These are phyloP conservation scores for Helotiales sp. DNA, from an alignment of 2,329 filamentous ascomycete species.

Conservation along the genomic window DNA sequence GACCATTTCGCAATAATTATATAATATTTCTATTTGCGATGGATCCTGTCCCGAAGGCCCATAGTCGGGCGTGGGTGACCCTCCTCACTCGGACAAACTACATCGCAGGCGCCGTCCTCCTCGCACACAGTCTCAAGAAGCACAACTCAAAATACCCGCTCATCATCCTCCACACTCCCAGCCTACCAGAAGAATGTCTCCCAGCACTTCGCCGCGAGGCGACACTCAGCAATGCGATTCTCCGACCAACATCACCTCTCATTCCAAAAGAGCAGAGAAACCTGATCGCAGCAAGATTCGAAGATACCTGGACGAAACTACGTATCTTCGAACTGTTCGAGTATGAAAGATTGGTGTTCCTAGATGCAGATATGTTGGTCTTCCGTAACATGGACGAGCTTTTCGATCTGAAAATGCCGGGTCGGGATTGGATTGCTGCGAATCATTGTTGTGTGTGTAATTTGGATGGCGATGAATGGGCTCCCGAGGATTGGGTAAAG, in stretches of 20 bases:
- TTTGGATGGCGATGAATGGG: conserved; percentile 74
- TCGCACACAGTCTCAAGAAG: conserved; percentile 73
- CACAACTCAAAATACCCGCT: conserved; percentile 72
- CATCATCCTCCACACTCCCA: conserved; percentile 78
- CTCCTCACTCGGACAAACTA: conserved; percentile 83
- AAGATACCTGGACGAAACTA: conserved; percentile 88
- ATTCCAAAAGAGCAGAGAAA: conserved; percentile 61
- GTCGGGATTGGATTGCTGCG: conserved; percentile 73
- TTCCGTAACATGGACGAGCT: conserved; percentile 85
- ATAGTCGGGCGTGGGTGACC: conserved; percentile 66
- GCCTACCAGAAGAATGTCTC: conserved; percentile 61
- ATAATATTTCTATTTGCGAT: too few species aligned
- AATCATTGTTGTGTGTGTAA: conserved; percentile 86
- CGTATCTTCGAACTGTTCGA: conserved; percentile 73
- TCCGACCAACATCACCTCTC: conserved; percentile 71
- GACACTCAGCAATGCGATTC: conserved; percentile 69
- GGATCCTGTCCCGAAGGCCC: background rate
- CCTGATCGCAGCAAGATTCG: conserved; percentile 79
- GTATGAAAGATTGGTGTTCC: conserved; percentile 76
- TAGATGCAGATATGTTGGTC: conserved; percentile 87
- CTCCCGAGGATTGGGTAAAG: conserved; percentile 69
- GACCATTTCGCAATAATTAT: too few species aligned
- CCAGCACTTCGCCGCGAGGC: conserved; percentile 60
- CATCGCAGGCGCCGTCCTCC: conserved; percentile 77
- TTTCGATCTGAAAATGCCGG: conserved; percentile 74